Base-by-base conservation (phyloP, 805 yeast genomes). In the Yamadazyma sp. region DNA sequence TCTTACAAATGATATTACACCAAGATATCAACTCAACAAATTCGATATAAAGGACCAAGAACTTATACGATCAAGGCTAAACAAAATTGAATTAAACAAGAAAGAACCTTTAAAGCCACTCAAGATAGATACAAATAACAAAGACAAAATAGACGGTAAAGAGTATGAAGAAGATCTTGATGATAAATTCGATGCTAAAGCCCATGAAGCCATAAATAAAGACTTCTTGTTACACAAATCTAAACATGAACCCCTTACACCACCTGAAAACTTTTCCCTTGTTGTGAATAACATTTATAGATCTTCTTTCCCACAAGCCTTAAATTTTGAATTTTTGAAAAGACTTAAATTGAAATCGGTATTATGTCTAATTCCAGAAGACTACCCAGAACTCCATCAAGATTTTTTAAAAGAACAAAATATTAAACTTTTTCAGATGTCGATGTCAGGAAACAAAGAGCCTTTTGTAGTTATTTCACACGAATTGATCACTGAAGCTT, bases 381-480 rank as follows among this genome's bases (percentile, higher is more conserved):
- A 82, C 17, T 91, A 91, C 52, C 97, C 98, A 0, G 69, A 65
- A 21, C 86, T 84, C 44, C 87, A 89, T 51, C 47, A 56, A 24
- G 77, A 76, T 31, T 88, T 86, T 51, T 62, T 86, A 39, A 54
- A 69, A 25, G 63, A 69, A 25, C 70, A 86, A 32, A 70, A 70
- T 14, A 87, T 93, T 31, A 62, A 73, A 47, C 68, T 89, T 24
- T 86, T 80, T 52, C 98, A 88, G 58, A 80, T 91, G 24, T 96
- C 97, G 1, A 76, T 93, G 78, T 80, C 93, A 28, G 98, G 98
- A 6, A 93, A 93, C 56, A 93, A 93, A 53, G 96, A 88, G 52
- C 96, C 96, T 8, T 87, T 88, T 63, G 95, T 86, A 28, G 82
- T 84, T 49, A 79, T 77, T 40, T 68, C 72, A 36, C 69, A 73